These are phyloP conservation scores for Xanthoconium purpureum DNA, from an alignment of 768 basidiomycete species.

Conservation along the genomic window DNA sequence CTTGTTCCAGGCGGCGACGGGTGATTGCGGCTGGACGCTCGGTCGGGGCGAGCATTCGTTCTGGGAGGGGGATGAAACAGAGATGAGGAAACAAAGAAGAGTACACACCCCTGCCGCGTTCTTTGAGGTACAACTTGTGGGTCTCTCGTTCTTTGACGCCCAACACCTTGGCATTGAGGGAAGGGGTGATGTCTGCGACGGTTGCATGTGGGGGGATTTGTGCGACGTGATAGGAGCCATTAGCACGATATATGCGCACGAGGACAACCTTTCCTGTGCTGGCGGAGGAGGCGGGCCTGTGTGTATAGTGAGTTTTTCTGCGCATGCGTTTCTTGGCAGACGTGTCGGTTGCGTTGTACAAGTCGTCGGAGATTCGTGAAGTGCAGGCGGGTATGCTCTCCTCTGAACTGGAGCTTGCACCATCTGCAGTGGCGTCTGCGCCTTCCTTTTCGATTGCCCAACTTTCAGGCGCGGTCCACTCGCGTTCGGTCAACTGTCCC, in stretches of 20 bases:
- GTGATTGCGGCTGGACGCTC: constrained; percentile 88
- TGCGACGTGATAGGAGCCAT: constrained; percentile 70
- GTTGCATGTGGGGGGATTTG: constrained; percentile 61
- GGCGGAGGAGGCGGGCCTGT: constrained; percentile 14
- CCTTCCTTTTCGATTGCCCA: constrained; percentile 65
- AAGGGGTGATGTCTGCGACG: constrained; percentile 61
- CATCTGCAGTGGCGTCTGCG: constrained; percentile 34
- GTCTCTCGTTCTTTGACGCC: constrained; percentile 50
- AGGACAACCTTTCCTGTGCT: constrained; percentile 37
- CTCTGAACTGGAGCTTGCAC: constrained; percentile 43
- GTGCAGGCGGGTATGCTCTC: constrained; percentile 19
- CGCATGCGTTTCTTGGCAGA: constrained; percentile 20
- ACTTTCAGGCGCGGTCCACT: constrained; percentile 73
- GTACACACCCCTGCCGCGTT: constrained; percentile 67
- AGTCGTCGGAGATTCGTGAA: constrained; percentile 16
- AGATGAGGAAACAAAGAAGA: neutral
- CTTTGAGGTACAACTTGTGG: constrained; percentile 71
- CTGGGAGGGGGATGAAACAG: constrained; percentile 37
- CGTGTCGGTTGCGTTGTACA: constrained; percentile 11
- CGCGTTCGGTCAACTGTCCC: constrained; percentile 26
- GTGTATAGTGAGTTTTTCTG: constrained; percentile 24
- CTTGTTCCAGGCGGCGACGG: constrained; percentile 77
- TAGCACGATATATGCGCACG: constrained; percentile 76
- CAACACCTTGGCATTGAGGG: constrained; percentile 57
- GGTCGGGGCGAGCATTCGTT: constrained; percentile 75